Conservation (phyloP, 2,329 filamentous ascomycete genomes). For the Monosporascus ibericus region DNA sequence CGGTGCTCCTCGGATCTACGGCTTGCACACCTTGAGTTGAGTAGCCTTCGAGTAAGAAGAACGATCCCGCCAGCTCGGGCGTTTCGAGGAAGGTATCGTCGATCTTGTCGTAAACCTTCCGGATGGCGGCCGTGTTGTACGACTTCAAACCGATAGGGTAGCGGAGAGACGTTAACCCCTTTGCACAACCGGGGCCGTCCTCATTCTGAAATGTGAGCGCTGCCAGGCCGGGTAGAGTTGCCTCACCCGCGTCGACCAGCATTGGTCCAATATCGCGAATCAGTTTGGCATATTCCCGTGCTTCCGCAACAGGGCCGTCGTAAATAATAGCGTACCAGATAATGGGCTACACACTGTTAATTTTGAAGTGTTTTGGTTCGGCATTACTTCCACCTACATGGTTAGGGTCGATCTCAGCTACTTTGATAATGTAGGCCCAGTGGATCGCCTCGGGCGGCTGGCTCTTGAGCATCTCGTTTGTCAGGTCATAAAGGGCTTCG, state of each 20-base stretch:
- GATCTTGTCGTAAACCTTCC: constrained; percentile 13
- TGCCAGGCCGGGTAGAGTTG: constrained; percentile 10
- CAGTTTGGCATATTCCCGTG: constrained; percentile 10
- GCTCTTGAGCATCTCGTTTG: too few relatives aligned
- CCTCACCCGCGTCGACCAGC: constrained; percentile 7
- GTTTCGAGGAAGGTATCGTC: constrained; percentile 7
- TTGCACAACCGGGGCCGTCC: constrained; percentile 10
- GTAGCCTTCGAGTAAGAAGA: constrained; percentile 18
- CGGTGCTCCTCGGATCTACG: constrained; percentile 4
- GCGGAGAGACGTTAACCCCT: constrained; percentile 12
- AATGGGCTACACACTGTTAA: constrained; percentile 8
- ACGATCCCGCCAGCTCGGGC: constrained; percentile 11
- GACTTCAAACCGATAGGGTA: constrained; percentile 13
- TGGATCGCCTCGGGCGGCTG: too few relatives aligned
- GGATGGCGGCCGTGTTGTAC: constrained; percentile 7
- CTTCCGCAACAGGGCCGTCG: constrained; percentile 6
- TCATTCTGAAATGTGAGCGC: constrained; percentile 8
- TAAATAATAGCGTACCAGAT: constrained; percentile 18
- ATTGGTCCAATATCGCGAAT: constrained; percentile 10
- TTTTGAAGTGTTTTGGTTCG: not conserved
- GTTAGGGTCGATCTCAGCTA: too few relatives aligned
- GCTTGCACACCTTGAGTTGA: constrained; percentile 14
- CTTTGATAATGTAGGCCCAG: too few relatives aligned
- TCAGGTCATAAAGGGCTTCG: too few relatives aligned
- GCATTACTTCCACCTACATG: too few relatives aligned